phyloP scores from a whole-genome alignment of 2,329 filamentous ascomycete species.

The Orbilia ellipsospora region DNA sequence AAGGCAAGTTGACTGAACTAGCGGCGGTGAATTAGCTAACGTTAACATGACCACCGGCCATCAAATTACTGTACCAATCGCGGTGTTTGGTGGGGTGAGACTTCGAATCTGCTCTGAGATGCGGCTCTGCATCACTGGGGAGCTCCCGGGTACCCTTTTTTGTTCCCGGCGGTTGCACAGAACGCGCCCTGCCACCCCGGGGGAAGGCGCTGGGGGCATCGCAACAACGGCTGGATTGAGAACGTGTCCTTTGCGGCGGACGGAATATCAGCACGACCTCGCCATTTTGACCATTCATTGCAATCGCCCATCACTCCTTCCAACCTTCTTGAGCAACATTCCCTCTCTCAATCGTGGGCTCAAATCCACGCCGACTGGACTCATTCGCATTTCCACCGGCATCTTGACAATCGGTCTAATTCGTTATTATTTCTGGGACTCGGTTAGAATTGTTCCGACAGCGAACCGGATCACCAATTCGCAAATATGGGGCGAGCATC shows the following conservation, averaged over 20 bases:
- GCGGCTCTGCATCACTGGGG: background rate
- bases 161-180: constrained; percentile 8
- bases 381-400: background rate
- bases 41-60: too few species aligned
- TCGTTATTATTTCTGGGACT: constrained; percentile 10
- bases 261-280: constrained; percentile 13
- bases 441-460: background rate
- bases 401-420: constrained; percentile 22
- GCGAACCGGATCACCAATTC: too few species aligned
- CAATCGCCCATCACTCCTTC: constrained; percentile 1
- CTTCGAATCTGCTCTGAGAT: background rate
- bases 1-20: background rate
- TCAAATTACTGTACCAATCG: too few species aligned
- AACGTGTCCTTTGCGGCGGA: constrained; percentile 26
- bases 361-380: constrained; percentile 1
- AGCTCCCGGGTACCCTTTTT: background rate
- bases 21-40: background rate
- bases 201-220: constrained; percentile 3
- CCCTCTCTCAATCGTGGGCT: constrained; percentile 9
- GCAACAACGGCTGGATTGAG: constrained; percentile 23
- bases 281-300: background rate
- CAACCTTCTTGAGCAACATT: constrained; percentile 5
- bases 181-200: constrained; percentile 2
- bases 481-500: constrained; percentile 83
- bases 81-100: too few species aligned